Percentiles rank a stretch among this genome's conserved stretches.
Evolutionary conservation across 129 eudicot species (phyloP).

Genomic region (Pittosporum tobira): DNA sequence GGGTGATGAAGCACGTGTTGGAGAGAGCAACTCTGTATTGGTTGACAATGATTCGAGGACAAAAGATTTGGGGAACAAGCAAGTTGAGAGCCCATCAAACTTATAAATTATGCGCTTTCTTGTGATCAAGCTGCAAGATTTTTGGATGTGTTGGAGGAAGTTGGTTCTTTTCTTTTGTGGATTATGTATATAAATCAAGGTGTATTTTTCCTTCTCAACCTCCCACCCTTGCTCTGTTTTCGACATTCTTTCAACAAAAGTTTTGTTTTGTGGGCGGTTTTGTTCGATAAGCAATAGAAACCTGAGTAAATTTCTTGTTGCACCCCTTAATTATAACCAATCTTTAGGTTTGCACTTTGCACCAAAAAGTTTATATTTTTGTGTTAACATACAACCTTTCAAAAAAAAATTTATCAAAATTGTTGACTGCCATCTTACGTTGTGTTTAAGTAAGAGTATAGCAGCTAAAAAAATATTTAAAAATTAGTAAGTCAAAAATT

Average conservation of each 20-base stretch:
- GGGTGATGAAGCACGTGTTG: conserved; percentile 17
- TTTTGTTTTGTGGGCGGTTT: conserved; percentile 12
- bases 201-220: neutral
- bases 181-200: conserved; percentile 9
- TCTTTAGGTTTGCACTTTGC: too few species aligned
- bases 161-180: conserved; percentile 2
- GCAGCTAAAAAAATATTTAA: too few species aligned
- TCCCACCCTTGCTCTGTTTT: neutral
- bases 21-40: conserved; percentile 18
- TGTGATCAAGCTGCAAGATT: neutral
- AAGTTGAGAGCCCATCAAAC: conserved; percentile 47
- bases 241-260: neutral
- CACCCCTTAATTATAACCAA: too few species aligned
- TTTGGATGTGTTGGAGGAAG: neutral
- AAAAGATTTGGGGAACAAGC: conserved; percentile 30
- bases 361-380: too few species aligned
- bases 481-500: too few species aligned
- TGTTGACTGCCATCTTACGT: too few species aligned
- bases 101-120: conserved; percentile 10
- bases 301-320: too few species aligned
- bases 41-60: conserved; percentile 14
- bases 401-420: too few species aligned
- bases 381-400: too few species aligned
- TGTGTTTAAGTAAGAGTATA: too few species aligned
- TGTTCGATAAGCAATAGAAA: conserved; percentile 7